Evolutionary conservation across 2,329 filamentous ascomycete species (phyloP).

Genomic region (Botrytis paeoniae): DNA sequence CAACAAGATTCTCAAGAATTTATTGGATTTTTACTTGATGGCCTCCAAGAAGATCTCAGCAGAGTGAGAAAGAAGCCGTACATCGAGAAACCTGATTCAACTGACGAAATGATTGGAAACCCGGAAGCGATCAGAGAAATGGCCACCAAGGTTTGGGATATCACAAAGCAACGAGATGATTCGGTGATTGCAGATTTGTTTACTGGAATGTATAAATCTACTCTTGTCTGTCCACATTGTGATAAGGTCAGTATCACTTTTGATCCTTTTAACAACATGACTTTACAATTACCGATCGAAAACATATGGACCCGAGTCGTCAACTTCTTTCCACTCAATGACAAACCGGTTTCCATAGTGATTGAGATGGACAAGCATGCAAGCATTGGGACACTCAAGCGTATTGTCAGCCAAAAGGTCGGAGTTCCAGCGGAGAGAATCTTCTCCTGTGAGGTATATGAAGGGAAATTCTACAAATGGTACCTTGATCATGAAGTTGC

Average conservation of each 20-base stretch:
- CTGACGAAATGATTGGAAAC: conserved; percentile 89
- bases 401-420: conserved; percentile 64
- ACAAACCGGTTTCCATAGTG: conserved; percentile 66
- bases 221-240: conserved; percentile 85
- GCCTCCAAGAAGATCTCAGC: conserved; percentile 91
- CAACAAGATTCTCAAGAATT: conserved; percentile 99
- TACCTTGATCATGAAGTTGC: conserved; percentile 69
- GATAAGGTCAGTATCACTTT: conserved; percentile 98
- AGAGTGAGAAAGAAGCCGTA: conserved; percentile 94
- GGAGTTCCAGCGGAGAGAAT: conserved; percentile 63
- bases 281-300: conserved; percentile 83
- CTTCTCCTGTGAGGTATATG: conserved; percentile 81
- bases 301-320: conserved; percentile 74
- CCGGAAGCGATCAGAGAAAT: conserved; percentile 76
- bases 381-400: conserved; percentile 66
- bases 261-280: conserved; percentile 94
- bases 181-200: conserved; percentile 95
- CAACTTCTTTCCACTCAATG: conserved; percentile 73
- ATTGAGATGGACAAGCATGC: conserved; percentile 79
- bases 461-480: conserved; percentile 79
- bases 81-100: conserved; percentile 95
- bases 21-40: conserved; percentile 89
- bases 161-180: conserved; percentile 88
- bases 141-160: conserved; percentile 85
- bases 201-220: conserved; percentile 97